Conservation (phyloP, 495 filamentous ascomycete genomes). For the Filosporella fistucella region DNA sequence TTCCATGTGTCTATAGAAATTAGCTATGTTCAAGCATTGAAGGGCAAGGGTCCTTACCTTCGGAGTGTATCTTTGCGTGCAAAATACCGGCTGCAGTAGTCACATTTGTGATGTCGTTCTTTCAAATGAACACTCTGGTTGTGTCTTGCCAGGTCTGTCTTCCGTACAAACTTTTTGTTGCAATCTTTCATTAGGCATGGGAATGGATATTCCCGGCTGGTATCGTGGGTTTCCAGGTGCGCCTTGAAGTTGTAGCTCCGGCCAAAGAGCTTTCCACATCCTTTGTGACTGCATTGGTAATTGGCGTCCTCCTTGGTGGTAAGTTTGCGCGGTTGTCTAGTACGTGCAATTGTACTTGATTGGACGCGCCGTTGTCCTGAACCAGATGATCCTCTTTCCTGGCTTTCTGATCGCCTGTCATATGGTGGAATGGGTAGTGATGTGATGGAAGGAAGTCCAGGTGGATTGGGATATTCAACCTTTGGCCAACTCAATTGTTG, state of each 20-base stretch:
- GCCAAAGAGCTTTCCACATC: constrained; percentile 78
- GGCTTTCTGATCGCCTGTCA: constrained; percentile 19
- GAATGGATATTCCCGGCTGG: constrained; percentile 64
- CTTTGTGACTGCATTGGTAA: constrained; percentile 62
- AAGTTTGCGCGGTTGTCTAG: constrained; percentile 47
- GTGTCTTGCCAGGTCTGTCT: constrained; percentile 82
- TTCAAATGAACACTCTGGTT: constrained; percentile 79
- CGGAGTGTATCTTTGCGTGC: constrained; percentile 79
- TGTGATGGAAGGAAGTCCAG: constrained; percentile 18
- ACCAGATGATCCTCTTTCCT: constrained; percentile 17
- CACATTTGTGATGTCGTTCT: constrained; percentile 64
- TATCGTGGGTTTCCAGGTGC: constrained; percentile 87
- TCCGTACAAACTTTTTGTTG: constrained; percentile 72
- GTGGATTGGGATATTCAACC: constrained; percentile 36
- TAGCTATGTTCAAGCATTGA: background rate
- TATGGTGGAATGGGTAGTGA: constrained; percentile 21
- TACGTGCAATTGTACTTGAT: constrained; percentile 31
- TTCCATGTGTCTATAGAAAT: constrained; percentile 62
- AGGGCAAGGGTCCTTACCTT: constrained; percentile 45
- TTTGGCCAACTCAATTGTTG: constrained; percentile 40
- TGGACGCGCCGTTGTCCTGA: constrained; percentile 29
- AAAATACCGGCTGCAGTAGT: constrained; percentile 69
- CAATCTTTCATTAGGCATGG: constrained; percentile 61
- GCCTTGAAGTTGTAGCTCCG: constrained; percentile 87
- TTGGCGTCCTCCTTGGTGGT: constrained; percentile 74